Percentiles rank a stretch among this genome's conserved stretches.
Evolutionary conservation across 768 basidiomycete genomes (phyloP).

Genomic region (Podaxis sp.): DNA sequence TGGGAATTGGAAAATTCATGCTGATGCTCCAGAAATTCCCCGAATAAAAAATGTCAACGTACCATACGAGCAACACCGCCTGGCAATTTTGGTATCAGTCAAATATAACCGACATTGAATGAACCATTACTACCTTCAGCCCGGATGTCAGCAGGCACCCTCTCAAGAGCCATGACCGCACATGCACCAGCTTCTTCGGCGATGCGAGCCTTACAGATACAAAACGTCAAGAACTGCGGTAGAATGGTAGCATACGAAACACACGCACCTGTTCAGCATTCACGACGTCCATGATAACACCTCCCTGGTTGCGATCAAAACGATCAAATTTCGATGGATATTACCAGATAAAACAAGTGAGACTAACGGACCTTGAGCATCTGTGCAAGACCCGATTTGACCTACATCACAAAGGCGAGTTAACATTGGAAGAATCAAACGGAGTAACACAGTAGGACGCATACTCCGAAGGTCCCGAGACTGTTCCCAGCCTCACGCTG

Average conservation of each 20-base stretch:
- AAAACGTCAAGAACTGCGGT: constrained; percentile 12
- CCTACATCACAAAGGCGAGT: constrained; percentile 36
- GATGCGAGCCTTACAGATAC: constrained; percentile 70
- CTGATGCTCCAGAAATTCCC: constrained; percentile 13
- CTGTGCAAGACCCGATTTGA: constrained; percentile 92
- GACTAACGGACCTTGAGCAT: constrained; percentile 77
- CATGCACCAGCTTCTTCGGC: constrained; percentile 97
- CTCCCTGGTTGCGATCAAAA: constrained; percentile 44
- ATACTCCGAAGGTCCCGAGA: constrained; percentile 69
- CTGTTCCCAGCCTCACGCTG: constrained; percentile 51
- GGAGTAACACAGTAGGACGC: constrained; percentile 17
- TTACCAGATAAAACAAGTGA: constrained; percentile 6
- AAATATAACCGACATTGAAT: neutral
- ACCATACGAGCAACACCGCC: constrained; percentile 97
- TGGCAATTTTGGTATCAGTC: constrained; percentile 15
- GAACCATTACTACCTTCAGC: constrained; percentile 43
- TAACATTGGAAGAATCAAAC: constrained; percentile 7
- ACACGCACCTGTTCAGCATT: constrained; percentile 55
- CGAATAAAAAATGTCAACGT: constrained; percentile 18
- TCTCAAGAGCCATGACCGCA: constrained; percentile 96
- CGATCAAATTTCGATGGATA: constrained; percentile 7
- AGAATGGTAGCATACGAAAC: constrained; percentile 6
- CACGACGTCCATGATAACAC: constrained; percentile 94
- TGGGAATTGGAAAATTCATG: constrained; percentile 22
- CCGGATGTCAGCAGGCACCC: constrained; percentile 94